These are phyloP conservation scores for Starmerella apis DNA, from an alignment of 805 yeast genomes.

Conservation along the genomic window DNA sequence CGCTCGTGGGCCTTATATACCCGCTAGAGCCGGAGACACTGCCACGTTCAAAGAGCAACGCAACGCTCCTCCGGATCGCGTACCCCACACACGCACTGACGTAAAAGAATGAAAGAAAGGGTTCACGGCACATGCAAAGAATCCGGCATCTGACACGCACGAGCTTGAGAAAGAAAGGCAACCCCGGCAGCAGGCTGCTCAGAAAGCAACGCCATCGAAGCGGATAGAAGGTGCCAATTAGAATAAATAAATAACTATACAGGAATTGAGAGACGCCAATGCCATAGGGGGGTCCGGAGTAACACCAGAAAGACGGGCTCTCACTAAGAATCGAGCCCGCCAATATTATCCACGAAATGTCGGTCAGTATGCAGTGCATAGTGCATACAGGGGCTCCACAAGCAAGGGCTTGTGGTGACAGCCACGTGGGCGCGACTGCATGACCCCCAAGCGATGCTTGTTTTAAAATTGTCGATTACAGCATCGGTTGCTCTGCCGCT, in stretches of 20 bases:
- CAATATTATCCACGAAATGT: not conserved
- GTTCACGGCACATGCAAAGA: not conserved
- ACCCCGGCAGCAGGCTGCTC: not conserved
- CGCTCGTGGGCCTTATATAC: not conserved
- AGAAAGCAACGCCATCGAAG: not conserved
- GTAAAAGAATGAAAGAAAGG: not conserved
- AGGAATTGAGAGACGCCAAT: too few species aligned
- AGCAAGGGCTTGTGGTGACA: not conserved
- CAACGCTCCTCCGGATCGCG: not conserved
- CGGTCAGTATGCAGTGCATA: not conserved
- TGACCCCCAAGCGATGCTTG: too few species aligned
- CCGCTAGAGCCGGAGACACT: not conserved
- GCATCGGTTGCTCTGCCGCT: not conserved
- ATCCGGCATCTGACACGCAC: not conserved
- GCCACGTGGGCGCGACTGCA: constrained; percentile 3
- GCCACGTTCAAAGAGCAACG: not conserved
- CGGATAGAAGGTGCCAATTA: not conserved
- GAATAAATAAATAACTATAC: too few species aligned
- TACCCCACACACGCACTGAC: constrained; percentile 4
- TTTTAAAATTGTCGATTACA: too few species aligned
- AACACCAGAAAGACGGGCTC: too few species aligned
- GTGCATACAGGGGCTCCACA: not conserved
- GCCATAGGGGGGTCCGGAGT: too few species aligned
- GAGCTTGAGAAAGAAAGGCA: not conserved
- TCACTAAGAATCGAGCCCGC: too few species aligned